These are phyloP conservation scores for Alternaria tenuissima DNA, from an alignment of 2,329 filamentous ascomycete genomes.

Conservation along the genomic window DNA sequence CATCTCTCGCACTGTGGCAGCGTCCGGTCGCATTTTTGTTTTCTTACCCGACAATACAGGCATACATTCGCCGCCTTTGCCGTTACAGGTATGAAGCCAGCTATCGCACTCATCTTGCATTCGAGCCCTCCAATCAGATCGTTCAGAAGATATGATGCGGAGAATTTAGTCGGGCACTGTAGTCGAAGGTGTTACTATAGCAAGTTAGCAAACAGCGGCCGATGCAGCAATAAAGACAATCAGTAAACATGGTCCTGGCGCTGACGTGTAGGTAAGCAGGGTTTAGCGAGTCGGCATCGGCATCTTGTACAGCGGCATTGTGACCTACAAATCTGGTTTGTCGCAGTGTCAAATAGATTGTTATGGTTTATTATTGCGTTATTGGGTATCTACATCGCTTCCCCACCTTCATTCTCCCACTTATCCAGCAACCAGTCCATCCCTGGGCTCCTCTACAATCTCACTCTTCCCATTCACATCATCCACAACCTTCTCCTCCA, in stretches of 20 bases:
- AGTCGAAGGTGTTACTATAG: neutral
- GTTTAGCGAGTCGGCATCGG: neutral
- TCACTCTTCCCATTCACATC: conserved; percentile 20
- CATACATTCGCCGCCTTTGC: conserved; percentile 23
- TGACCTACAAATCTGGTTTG: neutral
- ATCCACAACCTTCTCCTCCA: conserved; percentile 62
- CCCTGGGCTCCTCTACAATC: conserved; percentile 53
- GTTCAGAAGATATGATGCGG: neutral
- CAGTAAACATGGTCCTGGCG: neutral
- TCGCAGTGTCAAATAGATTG: no score
- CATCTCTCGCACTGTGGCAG: conserved; percentile 3
- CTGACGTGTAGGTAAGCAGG: neutral
- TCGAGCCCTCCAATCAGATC: neutral
- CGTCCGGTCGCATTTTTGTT: conserved; percentile 22
- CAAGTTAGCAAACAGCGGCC: neutral
- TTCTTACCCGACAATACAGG: conserved; percentile 22
- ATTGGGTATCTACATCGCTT: neutral
- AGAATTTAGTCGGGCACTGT: neutral
- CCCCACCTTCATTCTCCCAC: neutral
- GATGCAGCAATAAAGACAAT: conserved; percentile 2
- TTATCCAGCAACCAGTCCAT: conserved; percentile 49
- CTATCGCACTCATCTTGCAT: conserved; percentile 3
- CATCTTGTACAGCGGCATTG: neutral
- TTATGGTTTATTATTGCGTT: neutral
- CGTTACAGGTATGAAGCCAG: conserved; percentile 15